A percentile compares a stretch with the other conserved stretches of the same genome.
Conservation (phyloP, 2,329 filamentous ascomycete genomes). For the Sphaerulina musiva region DNA sequence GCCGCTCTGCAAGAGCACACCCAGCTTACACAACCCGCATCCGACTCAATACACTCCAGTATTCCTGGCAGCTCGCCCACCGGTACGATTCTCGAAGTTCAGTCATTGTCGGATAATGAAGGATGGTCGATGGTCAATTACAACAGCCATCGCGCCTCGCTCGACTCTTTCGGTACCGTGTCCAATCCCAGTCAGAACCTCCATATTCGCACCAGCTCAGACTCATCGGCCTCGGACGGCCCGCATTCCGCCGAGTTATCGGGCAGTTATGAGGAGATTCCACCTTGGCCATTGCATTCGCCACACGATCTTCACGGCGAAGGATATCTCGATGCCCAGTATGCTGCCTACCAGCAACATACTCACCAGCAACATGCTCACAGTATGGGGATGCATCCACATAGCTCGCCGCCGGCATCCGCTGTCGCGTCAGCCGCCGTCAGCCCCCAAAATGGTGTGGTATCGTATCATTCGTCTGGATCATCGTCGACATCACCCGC, state of each 20-base stretch:
- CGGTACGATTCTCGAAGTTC: conserved; percentile 74
- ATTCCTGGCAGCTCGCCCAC: conserved; percentile 60
- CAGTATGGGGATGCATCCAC: conserved; percentile 18
- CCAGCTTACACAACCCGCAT: conserved; percentile 29
- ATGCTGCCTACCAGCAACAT: conserved; percentile 37
- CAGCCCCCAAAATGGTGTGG: conserved; percentile 23
- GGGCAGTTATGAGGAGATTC: conserved; percentile 75
- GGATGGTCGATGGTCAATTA: conserved; percentile 70
- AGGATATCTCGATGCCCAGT: conserved; percentile 57
- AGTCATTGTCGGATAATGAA: conserved; percentile 83
- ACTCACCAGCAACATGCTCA: conserved; percentile 34
- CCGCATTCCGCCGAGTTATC: conserved; percentile 56
- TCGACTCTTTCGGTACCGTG: conserved; percentile 63
- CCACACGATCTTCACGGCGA: conserved; percentile 63
- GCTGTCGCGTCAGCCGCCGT: conserved; percentile 21
- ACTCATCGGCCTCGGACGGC: conserved; percentile 67
- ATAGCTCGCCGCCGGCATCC: conserved; percentile 27
- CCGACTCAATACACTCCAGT: conserved; percentile 33
- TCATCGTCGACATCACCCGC: conserved; percentile 32
- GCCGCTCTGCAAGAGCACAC: conserved; percentile 36
- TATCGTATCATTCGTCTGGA: conserved; percentile 26
- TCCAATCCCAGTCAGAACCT: conserved; percentile 90
- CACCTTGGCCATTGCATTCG: conserved; percentile 68
- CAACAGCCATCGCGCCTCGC: conserved; percentile 48
- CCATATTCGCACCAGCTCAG: conserved; percentile 78